Base-by-base conservation (phyloP, 306 rosid species). In the Pyrus communis region DNA sequence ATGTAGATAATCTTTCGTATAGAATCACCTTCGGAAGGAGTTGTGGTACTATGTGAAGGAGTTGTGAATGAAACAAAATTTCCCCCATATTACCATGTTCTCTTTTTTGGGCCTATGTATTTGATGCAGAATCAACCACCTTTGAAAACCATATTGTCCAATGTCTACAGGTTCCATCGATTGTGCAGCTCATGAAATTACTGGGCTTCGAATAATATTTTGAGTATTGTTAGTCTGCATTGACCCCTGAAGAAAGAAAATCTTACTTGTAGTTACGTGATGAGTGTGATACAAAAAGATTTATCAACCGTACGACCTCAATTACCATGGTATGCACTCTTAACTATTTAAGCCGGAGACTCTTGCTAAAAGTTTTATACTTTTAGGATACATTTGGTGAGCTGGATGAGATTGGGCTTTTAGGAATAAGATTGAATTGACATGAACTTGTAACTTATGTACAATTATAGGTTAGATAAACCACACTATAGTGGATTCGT, bases 401-500 rank as follows among this genome's bases (percentile, higher is more conserved):
- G 10, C 0, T 7, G 10, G 10, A 38, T 35, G 42, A 7, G 42
- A 35, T 7, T 35, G 2, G 2, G 40, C 40, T 1, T 35, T 35
- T 6, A 35, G 9, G 40, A 1, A 6, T 35, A 35, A 1, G 42
- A 35, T 35, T 7, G 9, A 10, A 35, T 35, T 35, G 42, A 35
- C 2, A 7, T 0, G 0, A 9, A 35, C 42, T 35, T 35, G 9
- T 35, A 35, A 38, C 9, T 38, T 9, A 38, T 38, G 1, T 38
- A 7, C 1, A 38, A 38, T 9, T 0, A 38, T 35, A 7, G 0
- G 42, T 38, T 38, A 38, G 10, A 38, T 38, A 38, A 38, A 0
- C 0, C 0, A 0, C 42, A 7, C 0, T 38, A 38, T 38, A 1
- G 10, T 38, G 0, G 0, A 38, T 38, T 38, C 42, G 2, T 38